Evolutionary conservation across 78 protist genomes (phyloP), one percentile per base, ranked within the genome.

Genomic region (Monocercomonoides exilis): DNA sequence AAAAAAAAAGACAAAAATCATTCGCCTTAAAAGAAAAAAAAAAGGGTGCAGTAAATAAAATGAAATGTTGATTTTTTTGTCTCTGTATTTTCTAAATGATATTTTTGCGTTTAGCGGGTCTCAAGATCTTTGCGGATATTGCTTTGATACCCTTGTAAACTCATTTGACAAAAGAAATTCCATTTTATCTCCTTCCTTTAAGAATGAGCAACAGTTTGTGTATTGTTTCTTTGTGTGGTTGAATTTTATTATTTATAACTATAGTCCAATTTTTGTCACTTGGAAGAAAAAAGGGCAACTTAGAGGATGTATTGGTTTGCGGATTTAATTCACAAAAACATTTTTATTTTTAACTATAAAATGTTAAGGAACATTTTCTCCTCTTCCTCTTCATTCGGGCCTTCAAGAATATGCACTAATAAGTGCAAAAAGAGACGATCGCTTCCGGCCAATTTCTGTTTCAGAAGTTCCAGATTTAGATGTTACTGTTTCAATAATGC

Each of bases 231-330:
- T n/a, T n/a, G n/a, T n/a, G n/a, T n/a, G n/a, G n/a, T n/a, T n/a
- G n/a, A n/a, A 29, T 54, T 21, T 29, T 54, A 11, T 54, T 21
- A 54, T 11, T 54, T 54, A 54, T 54, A 11, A 29, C 21, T 54
- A 11, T 54, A 54, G 70, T 21, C 70, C 93, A 34, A 82, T 91
- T 41, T 91, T 91, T 77, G 93, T 91, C 44, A 91, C 93, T 41
- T 91, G 93, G 93, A 88, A 86, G n/a, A 89, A 35, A 41, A 1
- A 35, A 64, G 77, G 80, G 34, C 81, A 81, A 5, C 63, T 91
- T 4, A 85, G 93, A 80, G 93, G 93, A 21, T 91, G 93, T 77
- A 91, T 91, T 33, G 94, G 94, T 2, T 29, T 54, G 38, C 70
- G 11, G 38, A 11, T 21, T 54, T 21, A n/a, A n/a, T n/a, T n/a